Evolutionary conservation across 2,329 filamentous ascomycete genomes (phyloP).

Genomic region (Monosporascus sp.): DNA sequence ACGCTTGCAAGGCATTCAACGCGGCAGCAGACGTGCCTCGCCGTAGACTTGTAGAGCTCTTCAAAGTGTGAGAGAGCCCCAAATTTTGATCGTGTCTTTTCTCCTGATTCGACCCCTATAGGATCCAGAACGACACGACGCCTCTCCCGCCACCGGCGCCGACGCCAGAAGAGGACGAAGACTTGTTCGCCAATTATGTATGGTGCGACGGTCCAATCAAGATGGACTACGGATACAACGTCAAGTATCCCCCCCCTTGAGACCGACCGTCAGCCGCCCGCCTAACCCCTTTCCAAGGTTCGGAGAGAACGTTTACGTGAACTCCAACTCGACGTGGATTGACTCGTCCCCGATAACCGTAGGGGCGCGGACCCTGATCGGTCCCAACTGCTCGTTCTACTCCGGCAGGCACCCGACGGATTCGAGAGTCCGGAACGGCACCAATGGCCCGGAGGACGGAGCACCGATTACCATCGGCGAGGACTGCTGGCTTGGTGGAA

Average conservation of each 20-base stretch:
- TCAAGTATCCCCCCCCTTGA: conserved; percentile 39
- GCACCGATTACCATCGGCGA: conserved; percentile 70
- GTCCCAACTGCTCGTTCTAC: conserved; percentile 73
- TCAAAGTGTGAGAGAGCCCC: conserved; percentile 56
- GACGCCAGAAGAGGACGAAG: conserved; percentile 60
- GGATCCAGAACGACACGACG: conserved; percentile 57
- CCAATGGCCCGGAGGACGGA: conserved; percentile 68
- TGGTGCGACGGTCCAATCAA: conserved; percentile 67
- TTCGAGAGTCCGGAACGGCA: conserved; percentile 68
- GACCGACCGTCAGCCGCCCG: background rate
- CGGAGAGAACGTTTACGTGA: conserved; percentile 70
- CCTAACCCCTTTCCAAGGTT: conserved; percentile 35
- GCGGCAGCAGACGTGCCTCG: conserved; percentile 54
- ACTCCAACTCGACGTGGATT: conserved; percentile 67
- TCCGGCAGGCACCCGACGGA: conserved; percentile 74
- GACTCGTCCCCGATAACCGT: conserved; percentile 73
- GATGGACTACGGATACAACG: conserved; percentile 74
- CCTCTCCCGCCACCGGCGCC: conserved; percentile 57
- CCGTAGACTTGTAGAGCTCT: conserved; percentile 60
- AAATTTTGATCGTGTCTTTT: background rate
- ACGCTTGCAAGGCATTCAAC: conserved; percentile 62
- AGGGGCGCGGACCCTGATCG: conserved; percentile 72
- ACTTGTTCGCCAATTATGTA: conserved; percentile 57
- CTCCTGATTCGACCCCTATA: conserved; percentile 26
- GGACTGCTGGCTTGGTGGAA: conserved; percentile 77